Conservation (phyloP, 768 basidiomycete genomes). For the Hygrocybe punicea region DNA sequence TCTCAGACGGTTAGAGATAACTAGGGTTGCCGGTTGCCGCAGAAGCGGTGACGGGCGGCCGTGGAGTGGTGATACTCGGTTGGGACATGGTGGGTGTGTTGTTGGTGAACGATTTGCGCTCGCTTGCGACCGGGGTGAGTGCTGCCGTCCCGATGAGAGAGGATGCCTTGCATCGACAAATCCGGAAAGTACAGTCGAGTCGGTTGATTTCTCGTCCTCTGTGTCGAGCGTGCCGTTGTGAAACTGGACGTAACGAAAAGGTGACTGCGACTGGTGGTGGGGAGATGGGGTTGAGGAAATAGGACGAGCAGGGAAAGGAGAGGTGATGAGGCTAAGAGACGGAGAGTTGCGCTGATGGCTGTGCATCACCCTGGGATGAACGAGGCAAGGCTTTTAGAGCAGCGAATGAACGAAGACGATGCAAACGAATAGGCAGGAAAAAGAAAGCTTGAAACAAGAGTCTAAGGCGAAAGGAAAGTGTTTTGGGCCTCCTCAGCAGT, state of each 20-base stretch:
- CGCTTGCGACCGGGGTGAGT: not conserved
- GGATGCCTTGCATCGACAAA: conserved; percentile 16
- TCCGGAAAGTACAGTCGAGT: conserved; percentile 24
- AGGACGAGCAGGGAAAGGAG: conserved; percentile 15
- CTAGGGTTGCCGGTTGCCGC: conserved; percentile 17
- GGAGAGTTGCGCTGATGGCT: not conserved
- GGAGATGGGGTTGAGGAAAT: conserved; percentile 25
- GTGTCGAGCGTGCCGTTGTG: conserved; percentile 18
- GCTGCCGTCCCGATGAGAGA: conserved; percentile 4
- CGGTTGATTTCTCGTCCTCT: conserved; percentile 23
- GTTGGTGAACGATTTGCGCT: not conserved
- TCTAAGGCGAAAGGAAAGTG: too few relatives aligned
- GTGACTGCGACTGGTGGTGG: conserved; percentile 32
- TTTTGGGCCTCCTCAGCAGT: not conserved
- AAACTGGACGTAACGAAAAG: conserved; percentile 34
- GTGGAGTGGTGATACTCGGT: conserved; percentile 4
- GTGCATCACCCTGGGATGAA: too few relatives aligned
- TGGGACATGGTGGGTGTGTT: conserved; percentile 7
- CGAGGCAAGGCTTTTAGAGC: too few relatives aligned
- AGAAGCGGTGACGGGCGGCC: conserved; percentile 11
- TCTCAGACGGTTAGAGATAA: conserved; percentile 17
- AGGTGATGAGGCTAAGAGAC: conserved; percentile 10
- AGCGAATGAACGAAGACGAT: too few relatives aligned
- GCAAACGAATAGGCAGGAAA: conserved; percentile 22
- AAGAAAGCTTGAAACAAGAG: conserved; percentile 15